These are phyloP conservation scores for Hypoxylon rubiginosum DNA, from an alignment of 2,329 filamentous ascomycete species.

Conservation along the genomic window DNA sequence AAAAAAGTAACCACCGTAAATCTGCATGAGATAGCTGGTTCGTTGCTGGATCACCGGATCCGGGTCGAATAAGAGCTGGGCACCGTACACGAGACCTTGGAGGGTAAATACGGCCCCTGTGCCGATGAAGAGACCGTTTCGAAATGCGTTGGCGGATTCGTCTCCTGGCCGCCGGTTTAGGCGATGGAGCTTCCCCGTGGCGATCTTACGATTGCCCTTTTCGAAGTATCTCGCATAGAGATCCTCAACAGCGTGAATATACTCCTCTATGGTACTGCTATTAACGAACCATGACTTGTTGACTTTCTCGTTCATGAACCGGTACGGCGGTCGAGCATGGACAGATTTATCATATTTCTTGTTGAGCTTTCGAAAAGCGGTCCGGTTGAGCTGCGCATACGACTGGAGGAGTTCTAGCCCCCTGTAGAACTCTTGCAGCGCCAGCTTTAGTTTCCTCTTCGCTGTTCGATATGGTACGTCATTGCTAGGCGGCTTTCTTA, in stretches of 20 bases:
- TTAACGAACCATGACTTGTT: conserved; percentile 92
- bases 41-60: conserved; percentile 64
- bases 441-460: conserved; percentile 91
- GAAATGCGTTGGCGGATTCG: conserved; percentile 70
- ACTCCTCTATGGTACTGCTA: conserved; percentile 84
- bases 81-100: conserved; percentile 74
- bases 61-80: conserved; percentile 63
- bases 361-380: conserved; percentile 96
- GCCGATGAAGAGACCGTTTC: conserved; percentile 76
- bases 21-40: conserved; percentile 81
- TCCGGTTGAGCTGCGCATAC: conserved; percentile 89
- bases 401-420: conserved; percentile 92
- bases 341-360: conserved; percentile 98
- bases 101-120: conserved; percentile 75
- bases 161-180: conserved; percentile 71
- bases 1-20: conserved; percentile 94
- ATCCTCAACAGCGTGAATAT: conserved; percentile 87
- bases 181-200: conserved; percentile 85
- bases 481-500: conserved; percentile 63
- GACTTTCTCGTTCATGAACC: conserved; percentile 92
- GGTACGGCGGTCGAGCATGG: conserved; percentile 79
- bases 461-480: conserved; percentile 87
- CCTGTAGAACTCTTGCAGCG: conserved; percentile 93
- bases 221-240: conserved; percentile 96
- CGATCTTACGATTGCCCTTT: conserved; percentile 91